These are phyloP conservation scores for Chaetomium tenue DNA, from an alignment of 495 filamentous ascomycete species.

Conservation along the genomic window DNA sequence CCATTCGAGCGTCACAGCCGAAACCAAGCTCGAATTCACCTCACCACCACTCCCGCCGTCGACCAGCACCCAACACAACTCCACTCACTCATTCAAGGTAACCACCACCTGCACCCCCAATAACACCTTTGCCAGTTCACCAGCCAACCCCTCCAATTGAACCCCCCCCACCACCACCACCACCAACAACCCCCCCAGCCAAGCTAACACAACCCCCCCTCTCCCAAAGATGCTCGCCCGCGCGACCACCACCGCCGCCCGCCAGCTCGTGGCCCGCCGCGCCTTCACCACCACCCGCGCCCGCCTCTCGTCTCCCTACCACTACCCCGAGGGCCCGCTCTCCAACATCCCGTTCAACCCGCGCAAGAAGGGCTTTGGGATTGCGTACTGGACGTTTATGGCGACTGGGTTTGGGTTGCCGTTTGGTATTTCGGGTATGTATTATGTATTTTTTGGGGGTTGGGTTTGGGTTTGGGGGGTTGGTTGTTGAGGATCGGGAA, in stretches of 20 bases:
- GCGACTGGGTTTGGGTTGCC: constrained; percentile 74
- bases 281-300: constrained; percentile 89
- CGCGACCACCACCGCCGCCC: constrained; percentile 19
- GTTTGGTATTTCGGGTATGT: constrained; percentile 79
- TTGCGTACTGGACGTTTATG: constrained; percentile 81
- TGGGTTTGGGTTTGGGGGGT: background rate
- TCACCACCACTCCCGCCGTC: constrained; percentile 4
- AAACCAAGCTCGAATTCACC: constrained; percentile 22
- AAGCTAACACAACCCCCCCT: background rate
- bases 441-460: constrained; percentile 16
- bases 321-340: constrained; percentile 95
- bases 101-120: background rate
- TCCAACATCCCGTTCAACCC: constrained; percentile 97
- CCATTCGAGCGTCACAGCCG: constrained; percentile 19
- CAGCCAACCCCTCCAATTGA: background rate
- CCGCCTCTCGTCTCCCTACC: constrained; percentile 85
- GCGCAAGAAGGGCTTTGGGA: constrained; percentile 74
- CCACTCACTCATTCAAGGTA: constrained; percentile 18
- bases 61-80: background rate
- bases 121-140: background rate
- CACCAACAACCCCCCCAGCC: background rate
- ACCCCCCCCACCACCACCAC: background rate
- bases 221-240: constrained; percentile 9
- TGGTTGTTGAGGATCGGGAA: background rate
- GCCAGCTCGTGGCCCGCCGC: constrained; percentile 74